Base-by-base conservation (phyloP, 352 stramenopile species). In the Pseudoperonospora humuli region DNA sequence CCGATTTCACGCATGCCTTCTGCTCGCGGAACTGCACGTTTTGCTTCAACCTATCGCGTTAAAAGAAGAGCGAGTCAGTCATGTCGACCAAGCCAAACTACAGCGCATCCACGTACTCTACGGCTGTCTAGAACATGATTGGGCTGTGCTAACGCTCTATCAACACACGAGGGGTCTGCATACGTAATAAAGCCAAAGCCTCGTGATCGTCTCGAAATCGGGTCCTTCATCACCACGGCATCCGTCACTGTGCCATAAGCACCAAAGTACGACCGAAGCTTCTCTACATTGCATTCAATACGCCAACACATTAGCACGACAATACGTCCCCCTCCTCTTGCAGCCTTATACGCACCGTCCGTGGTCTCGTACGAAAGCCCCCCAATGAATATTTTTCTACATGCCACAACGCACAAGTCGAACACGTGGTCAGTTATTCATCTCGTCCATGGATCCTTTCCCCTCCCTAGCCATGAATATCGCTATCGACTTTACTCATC, bases 141-240 rank as follows among this genome's bases (percentile, higher is more conserved):
- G 24, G 84, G 67, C 50, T 95, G 82, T 11, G 82, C 74, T 20
- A 96, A 54, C n/a, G 84, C 86, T 55, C 81, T 67, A 63, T 96
- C 86, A 33, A 96, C 86, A 54, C 80, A 95, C 11, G 54, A 50
- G 3, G 84, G 73, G 43, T 95, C 85, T 27, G 79, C 84, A 61
- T 95, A 96, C 41, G 86, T 96, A 71, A 96, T 95, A 62, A 96
- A 96, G n/a, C 86, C 86, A 55, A 96, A 96, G 32, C 86, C 86
- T 38, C 86, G 69, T 27, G 85, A 96, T 36, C 86, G 76, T 43
- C 84, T 74, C 27, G 86, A 95, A 42, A 96, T 95, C 44, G 83
- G 80, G 43, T 96, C 86, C 56, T 95, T 95, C 86, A 96, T 96
- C 54, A 96, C 86, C 28, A 96, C 85, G 4, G 86, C 86, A 63